Conservation (phyloP, 169 alveolate genomes). For the Cyclospora cayetanensis region DNA sequence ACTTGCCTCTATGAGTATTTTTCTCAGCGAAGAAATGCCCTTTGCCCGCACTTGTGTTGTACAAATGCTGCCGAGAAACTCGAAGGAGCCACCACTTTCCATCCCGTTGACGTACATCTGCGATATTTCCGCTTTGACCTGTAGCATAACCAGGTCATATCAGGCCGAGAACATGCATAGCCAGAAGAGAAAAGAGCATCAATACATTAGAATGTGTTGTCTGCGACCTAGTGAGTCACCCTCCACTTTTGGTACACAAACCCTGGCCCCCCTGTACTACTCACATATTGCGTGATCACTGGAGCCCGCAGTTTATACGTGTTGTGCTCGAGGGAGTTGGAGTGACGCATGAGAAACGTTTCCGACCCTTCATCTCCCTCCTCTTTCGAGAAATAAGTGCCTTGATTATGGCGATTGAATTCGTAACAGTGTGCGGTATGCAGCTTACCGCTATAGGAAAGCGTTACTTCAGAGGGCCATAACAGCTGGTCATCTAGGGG, state of each 20-base stretch:
- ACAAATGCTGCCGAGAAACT: constrained; percentile 62
- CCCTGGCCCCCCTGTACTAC: not conserved
- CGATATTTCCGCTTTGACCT: constrained; percentile 67
- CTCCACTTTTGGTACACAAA: too few relatives aligned
- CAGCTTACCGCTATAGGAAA: constrained; percentile 62
- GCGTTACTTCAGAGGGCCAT: constrained; percentile 70
- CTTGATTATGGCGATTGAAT: too few relatives aligned
- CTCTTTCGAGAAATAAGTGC: not conserved
- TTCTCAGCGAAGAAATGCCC: not conserved
- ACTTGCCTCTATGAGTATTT: constrained; percentile 9
- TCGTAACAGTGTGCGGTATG: not conserved
- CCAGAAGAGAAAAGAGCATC: too few relatives aligned
- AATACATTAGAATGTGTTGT: not conserved
- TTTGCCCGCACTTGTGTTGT: not conserved
- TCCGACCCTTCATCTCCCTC: constrained; percentile 62
- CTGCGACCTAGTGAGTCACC: too few relatives aligned
- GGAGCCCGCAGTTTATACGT: constrained; percentile 34
- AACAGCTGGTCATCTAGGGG: constrained; percentile 69
- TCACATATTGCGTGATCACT: constrained; percentile 46
- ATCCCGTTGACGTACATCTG: constrained; percentile 70
- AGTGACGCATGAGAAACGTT: constrained; percentile 39
- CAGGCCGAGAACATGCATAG: too few relatives aligned
- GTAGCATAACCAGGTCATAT: not conserved
- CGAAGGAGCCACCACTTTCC: constrained; percentile 72
- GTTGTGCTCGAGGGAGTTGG: constrained; percentile 60